Base-by-base conservation (phyloP, 164 flowering plant genomes). In the Liriodendron chinense region DNA sequence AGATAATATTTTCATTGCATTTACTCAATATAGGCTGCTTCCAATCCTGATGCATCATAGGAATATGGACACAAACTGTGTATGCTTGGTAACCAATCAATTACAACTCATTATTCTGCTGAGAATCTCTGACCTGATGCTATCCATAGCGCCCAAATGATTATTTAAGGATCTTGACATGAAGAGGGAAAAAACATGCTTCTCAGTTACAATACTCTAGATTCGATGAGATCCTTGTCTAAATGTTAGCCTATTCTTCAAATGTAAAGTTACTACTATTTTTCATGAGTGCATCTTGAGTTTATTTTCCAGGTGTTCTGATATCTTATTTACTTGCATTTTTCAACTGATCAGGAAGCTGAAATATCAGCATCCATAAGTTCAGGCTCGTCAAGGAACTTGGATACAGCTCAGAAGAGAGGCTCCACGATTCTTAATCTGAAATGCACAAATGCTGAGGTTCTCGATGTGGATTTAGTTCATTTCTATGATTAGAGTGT, bases 401-500 rank as follows among this genome's bases (percentile, higher is more conserved):
- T 91, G 70, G 98, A 89, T 25, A 72, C 86, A 72, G 94, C 98
- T 78, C 93, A 90, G 75, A 91, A 85, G 86, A 87, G 84, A 77
- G 98, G 98, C 61, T 90, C 96, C 28, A 79, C 87, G 0, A 86
- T 96, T 68, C 92, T 94, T 66, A 96, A 96, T 83, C 86, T 96
- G 88, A 96, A 96, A 81, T 96, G 99, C 73, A 87, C 89, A 1
- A 98, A 94, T 83, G 96, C 84, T 79, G 94, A 94, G 97, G 99
- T 96, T 24, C 18, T 16, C 18, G 49, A 74, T 6, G 70, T 12
- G 48, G 49, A 22, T 22, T 61, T 47, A 22, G 28, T 57, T 64
- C 14, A 18, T 4, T 65, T 23, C 20, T 28, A 10, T 21, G 28
- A 7, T 72, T 68, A 14, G 24, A 63, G 6, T 21, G 14, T 26